These are phyloP conservation scores for Coelastrella sp. DNA, from an alignment of 139 green algal species.

Conservation along the genomic window DNA sequence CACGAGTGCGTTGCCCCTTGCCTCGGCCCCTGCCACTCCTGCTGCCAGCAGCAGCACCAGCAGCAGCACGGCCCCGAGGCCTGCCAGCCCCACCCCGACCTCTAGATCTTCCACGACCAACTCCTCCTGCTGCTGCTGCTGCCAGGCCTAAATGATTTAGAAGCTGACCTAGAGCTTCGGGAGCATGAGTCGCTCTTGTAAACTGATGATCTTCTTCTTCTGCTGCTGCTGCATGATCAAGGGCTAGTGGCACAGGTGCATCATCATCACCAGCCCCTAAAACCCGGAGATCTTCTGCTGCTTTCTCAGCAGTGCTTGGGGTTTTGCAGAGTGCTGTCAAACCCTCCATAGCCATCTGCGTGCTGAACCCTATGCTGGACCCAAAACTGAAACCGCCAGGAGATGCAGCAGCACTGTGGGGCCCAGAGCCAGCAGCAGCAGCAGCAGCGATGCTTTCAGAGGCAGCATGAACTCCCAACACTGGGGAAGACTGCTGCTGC, in stretches of 20 bases:
- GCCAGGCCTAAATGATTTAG: background rate
- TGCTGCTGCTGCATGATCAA: background rate
- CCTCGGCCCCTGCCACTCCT: background rate
- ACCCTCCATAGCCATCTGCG: conserved; percentile 20
- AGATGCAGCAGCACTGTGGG: background rate
- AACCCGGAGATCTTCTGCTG: no score
- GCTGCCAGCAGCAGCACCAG: background rate
- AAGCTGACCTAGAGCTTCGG: background rate
- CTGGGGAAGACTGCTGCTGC: conserved; percentile 31
- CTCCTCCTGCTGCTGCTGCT: background rate
- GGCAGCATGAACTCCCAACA: no score
- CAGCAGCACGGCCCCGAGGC: background rate
- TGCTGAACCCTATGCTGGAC: conserved; percentile 19
- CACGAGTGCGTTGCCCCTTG: background rate
- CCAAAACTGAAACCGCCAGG: background rate
- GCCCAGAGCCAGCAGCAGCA: background rate
- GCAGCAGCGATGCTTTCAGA: background rate
- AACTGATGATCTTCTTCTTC: background rate
- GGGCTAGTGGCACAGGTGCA: no score
- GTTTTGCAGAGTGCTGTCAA: conserved; percentile 15
- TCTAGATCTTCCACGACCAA: background rate
- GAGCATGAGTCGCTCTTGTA: no score
- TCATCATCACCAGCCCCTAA: no score
- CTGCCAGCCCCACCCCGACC: background rate
- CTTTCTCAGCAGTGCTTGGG: background rate